Base-by-base conservation (phyloP, 805 yeast species). In the Priceomyces castillae region DNA sequence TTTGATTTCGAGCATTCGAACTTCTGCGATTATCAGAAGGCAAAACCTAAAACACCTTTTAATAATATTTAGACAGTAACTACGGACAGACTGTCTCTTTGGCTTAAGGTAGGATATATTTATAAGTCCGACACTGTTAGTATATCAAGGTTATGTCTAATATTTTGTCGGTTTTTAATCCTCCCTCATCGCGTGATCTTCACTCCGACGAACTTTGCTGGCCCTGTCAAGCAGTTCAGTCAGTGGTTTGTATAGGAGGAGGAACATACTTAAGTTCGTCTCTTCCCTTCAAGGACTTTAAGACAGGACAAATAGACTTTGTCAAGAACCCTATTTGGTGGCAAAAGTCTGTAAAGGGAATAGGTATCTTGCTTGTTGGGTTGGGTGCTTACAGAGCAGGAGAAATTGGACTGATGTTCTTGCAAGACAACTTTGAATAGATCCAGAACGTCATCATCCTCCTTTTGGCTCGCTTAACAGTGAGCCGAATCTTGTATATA, bases 261-360 rank as follows among this genome's bases (percentile, higher is more conserved):
- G 76, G 75, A 0, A 46, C 52, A 0, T 71, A 67, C 41, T 50
- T 71, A 34, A 52, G 51, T 20, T 54, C 62, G 14, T 47, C 52
- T 19, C 37, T 48, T 30, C 59, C 65, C 7, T 69, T 70, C 52
- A 56, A 52, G 33, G 71, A 60, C 41, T 33, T 48, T 26, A 49
- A 57, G n/a, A 47, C 54, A 5, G 70, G 70, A 10, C 52, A 52
- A 25, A 54, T 69, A 7, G 69, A 69, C 44, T 16, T 54, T 7
- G 47, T 43, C 10, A 69, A 66, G 47, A 59, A 71, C 44, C 76
- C 76, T 1, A 20, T 59, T 12, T 63, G 73, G 69, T 71, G 73
- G 67, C 71, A 63, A 43, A 57, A 59, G 30, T 50, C 65, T 2
- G 60, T 71, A 1, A 59, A 62, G 18, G 62, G 62, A 0, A 41